These are phyloP conservation scores for Phytophthora citricola DNA, from an alignment of 352 stramenopile species.

Conservation along the genomic window DNA sequence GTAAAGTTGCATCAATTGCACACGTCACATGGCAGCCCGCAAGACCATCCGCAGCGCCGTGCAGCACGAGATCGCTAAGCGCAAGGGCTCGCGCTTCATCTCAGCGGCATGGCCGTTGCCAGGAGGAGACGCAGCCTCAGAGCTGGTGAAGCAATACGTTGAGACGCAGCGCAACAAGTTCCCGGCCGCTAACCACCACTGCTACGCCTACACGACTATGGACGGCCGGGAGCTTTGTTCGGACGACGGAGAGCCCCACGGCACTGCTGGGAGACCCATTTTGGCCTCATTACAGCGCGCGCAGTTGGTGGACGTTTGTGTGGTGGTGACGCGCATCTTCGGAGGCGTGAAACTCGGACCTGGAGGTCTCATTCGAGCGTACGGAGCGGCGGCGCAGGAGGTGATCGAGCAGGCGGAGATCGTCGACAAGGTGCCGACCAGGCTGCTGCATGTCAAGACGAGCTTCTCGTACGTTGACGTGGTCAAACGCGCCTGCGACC, in stretches of 20 bases:
- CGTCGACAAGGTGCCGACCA: constrained; percentile 58
- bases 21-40: constrained; percentile 27
- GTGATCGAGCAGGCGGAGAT: constrained; percentile 60
- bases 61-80: constrained; percentile 82
- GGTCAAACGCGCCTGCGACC: constrained; percentile 56
- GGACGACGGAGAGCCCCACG: constrained; percentile 81
- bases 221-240: constrained; percentile 67
- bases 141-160: constrained; percentile 56
- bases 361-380: constrained; percentile 76
- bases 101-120: constrained; percentile 61
- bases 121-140: constrained; percentile 32
- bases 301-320: constrained; percentile 70
- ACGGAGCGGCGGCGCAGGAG: constrained; percentile 65
- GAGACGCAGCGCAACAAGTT: constrained; percentile 51
- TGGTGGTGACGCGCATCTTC: constrained; percentile 81
- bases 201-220: constrained; percentile 68
- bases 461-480: constrained; percentile 44
- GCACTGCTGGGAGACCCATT: constrained; percentile 75
- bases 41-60: constrained; percentile 60
- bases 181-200: constrained; percentile 75
- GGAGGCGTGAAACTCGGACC: constrained; percentile 77
- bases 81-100: constrained; percentile 87
- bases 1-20: constrained; percentile 18
- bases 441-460: constrained; percentile 36
- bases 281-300: constrained; percentile 61